Conservation (phyloP, 768 basidiomycete species). For the Stropharia rugosoannulata region DNA sequence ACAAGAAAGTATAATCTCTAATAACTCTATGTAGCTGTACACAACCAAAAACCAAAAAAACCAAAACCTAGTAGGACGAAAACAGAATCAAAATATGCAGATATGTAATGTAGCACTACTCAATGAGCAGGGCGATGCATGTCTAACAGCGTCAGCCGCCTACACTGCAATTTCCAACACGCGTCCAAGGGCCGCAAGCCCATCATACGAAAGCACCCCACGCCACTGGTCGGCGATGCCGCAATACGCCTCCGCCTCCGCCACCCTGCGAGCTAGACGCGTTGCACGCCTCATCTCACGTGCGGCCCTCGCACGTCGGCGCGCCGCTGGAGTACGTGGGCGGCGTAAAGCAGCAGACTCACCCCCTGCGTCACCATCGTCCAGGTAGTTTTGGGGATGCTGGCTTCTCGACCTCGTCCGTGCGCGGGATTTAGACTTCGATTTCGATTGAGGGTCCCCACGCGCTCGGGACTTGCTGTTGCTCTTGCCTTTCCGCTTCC, state of each 20-base stretch:
- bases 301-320: background rate
- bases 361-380: background rate
- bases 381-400: background rate
- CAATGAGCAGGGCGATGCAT: too few relatives aligned
- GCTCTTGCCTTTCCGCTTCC: background rate
- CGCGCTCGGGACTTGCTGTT: background rate
- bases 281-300: background rate
- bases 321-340: background rate
- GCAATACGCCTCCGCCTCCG: constrained; percentile 2
- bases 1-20: too few relatives aligned
- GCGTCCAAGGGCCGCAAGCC: constrained; percentile 6
- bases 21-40: too few relatives aligned
- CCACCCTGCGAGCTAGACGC: background rate
- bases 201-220: constrained; percentile 15
- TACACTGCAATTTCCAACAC: too few relatives aligned
- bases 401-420: background rate
- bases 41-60: too few relatives aligned
- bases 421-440: background rate
- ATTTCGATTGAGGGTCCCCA: background rate
- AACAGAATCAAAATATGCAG: too few relatives aligned
- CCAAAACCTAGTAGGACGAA: too few relatives aligned
- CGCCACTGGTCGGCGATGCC: constrained; percentile 11
- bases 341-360: background rate
- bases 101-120: too few relatives aligned
- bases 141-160: too few relatives aligned